Base-by-base conservation (phyloP, 306 rosid genomes). In the Aeschynomene evenia region DNA sequence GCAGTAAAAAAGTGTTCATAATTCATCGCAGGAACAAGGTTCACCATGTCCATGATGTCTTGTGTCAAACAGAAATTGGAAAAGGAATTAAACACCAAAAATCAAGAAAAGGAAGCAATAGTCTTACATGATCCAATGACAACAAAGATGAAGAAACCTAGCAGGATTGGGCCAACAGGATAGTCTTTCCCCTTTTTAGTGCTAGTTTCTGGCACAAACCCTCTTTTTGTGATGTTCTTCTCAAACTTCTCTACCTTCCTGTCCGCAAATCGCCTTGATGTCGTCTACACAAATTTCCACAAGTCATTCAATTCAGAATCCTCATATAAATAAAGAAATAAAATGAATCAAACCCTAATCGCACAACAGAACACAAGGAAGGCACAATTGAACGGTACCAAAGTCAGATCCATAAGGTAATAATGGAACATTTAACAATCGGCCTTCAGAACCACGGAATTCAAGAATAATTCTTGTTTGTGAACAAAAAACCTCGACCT, bases 101-200 rank as follows among this genome's bases (percentile, higher is more conserved):
- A 46, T 1, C 20, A 31, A 1, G 1, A 20, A 62, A 59, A 29
- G n/a, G 6, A 45, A 15, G 37, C 5, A 29, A 53, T 9, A 12
- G 3, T 19, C 93, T 81, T 87, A 94, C 99, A 95, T 76, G 99
- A 95, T 34, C 99, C 99, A 33, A 95, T 85, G 81, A 95, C 97
- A 55, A 95, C 99, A 54, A 95, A 95, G 49, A 95, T 5, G 84
- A 95, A 91, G 97, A 95, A 95, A 9, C 99, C 99, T 1, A 95
- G 92, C 63, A 91, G 80, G 20, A 91, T 1, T 6, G 99, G 97
- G 4, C 99, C 97, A 70, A 95, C 97, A 2, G 96, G 97, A 51
- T 95, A 95, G 72, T 95, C 96, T 73, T 84, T 95, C 20, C 86
- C 92, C 70, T 95, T 95, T 80, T 95, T 95, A 39, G 88, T 11